Base-by-base conservation (phyloP, 179 eudicot genomes). In the Drosera spatulata region DNA sequence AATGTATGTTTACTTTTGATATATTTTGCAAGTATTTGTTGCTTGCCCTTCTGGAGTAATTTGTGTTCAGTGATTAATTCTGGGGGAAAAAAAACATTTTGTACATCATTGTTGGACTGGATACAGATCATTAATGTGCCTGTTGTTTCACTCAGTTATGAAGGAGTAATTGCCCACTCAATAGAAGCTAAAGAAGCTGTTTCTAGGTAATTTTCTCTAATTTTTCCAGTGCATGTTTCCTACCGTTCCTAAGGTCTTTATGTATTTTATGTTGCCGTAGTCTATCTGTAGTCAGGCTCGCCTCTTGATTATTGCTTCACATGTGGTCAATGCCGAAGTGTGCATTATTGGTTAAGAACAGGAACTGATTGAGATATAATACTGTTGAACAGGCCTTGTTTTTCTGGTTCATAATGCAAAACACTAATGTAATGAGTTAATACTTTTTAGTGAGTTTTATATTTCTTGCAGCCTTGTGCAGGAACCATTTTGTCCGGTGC, bases 401-500 rank as follows among this genome's bases (percentile, higher is more conserved):
- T 13, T 51, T 9, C 13, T 51, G 55, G 37, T 14, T 6, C 33
- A 22, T 22, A 22, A 22, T 22, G 33, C 33, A 22, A 22, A 22
- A 22, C 33, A 22, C 1, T 22, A 22, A 22, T 22, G 33, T 22
- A 7, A 45, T 6, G 12, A 10, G 13, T 39, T 12, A 39, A 39
- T 41, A 37, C 12, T 56, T 5, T 10, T 56, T 39, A 56, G 59
- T 39, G n/a, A 56, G 79, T 79, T 80, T 78, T 76, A 86, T 84
- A 79, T 83, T 77, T 84, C 33, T 44, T 86, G 98, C 98, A 91
- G 98, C 89, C 95, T 91, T 75, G 86, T 91, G 98, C 96, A 88
- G 95, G 98, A 85, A 81, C 98, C 98, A 41, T 91, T 91, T 73
- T 84, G 95, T 85, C 86, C 89, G 63, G 86, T 91, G 69, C 91